Conservation (phyloP, 2,329 filamentous ascomycete genomes). For the Aspergillus piperis region DNA sequence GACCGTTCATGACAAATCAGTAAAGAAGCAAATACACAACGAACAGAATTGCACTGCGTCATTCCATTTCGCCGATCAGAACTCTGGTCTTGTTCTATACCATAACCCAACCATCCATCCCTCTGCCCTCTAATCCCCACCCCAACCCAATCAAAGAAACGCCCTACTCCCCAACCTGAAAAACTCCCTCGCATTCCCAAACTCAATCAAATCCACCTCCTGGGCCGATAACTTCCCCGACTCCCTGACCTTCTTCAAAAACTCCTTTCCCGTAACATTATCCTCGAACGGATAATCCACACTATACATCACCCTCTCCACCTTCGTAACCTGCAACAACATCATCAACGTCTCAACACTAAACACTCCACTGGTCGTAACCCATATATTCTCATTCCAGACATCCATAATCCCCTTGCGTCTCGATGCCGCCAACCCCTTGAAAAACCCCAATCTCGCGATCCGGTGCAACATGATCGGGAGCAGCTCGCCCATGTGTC, state of each 20-base stretch:
- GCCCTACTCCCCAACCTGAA: slow-evolving; percentile 28
- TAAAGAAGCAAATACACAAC: too few species aligned
- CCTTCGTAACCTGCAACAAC: slow-evolving; percentile 4
- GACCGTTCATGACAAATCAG: too few species aligned
- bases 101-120: too few species aligned
- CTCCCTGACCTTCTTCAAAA: slow-evolving; percentile 51
- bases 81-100: too few species aligned
- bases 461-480: slow-evolving; percentile 57
- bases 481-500: slow-evolving; percentile 56
- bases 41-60: too few species aligned
- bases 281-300: slow-evolving; percentile 49
- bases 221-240: slow-evolving; percentile 54
- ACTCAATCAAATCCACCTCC: slow-evolving; percentile 53
- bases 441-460: slow-evolving; percentile 32
- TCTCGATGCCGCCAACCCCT: slow-evolving; percentile 26
- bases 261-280: slow-evolving; percentile 52
- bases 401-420: slow-evolving; percentile 32
- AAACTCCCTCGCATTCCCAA: slow-evolving; percentile 54
- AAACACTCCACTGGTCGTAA: slow-evolving; percentile 16
- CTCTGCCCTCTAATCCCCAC: too few species aligned
- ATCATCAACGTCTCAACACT: slow-evolving; percentile 10
- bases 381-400: slow-evolving; percentile 37
- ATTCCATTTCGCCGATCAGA: too few species aligned
- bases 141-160: too few species aligned
- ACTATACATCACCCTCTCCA: slow-evolving; percentile 14